Conservation (phyloP, 805 yeast species). For the Blastobotrys terrestris region DNA sequence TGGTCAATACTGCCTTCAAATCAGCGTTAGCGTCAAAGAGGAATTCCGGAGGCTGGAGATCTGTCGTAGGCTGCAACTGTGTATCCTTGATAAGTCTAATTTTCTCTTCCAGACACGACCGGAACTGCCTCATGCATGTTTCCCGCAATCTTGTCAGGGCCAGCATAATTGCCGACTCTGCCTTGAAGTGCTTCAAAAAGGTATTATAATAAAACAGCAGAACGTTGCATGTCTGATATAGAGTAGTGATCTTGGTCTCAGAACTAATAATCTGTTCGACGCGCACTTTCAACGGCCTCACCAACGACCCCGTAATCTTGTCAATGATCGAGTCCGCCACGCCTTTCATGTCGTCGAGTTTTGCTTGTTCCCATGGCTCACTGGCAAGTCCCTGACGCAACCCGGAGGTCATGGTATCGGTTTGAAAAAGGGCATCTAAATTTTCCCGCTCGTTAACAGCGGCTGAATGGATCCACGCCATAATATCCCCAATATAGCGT, state of each 20-base stretch:
- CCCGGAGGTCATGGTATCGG: conserved; percentile 18
- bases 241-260: conserved; percentile 50
- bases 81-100: conserved; percentile 30
- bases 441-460: conserved; percentile 84
- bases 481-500: conserved; percentile 75
- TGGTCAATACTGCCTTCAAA: conserved; percentile 51
- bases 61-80: conserved; percentile 26
- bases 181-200: conserved; percentile 43
- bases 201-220: conserved; percentile 61
- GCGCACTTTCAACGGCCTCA: conserved; percentile 55
- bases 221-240: conserved; percentile 56
- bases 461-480: conserved; percentile 82
- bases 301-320: conserved; percentile 46
- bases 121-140: conserved; percentile 37
- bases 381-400: conserved; percentile 18
- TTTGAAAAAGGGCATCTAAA: conserved; percentile 54
- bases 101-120: conserved; percentile 35
- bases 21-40: conserved; percentile 57
- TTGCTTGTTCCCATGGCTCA: conserved; percentile 12
- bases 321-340: conserved; percentile 38
- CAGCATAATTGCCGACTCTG: conserved; percentile 24
- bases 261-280: conserved; percentile 63
- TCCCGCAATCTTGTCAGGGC: conserved; percentile 29
- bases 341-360: conserved; percentile 27
- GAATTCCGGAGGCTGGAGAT: conserved; percentile 82